Base-by-base conservation (phyloP, 1,284 basidiomycete species). In the Cryptococcus amylolentus region DNA sequence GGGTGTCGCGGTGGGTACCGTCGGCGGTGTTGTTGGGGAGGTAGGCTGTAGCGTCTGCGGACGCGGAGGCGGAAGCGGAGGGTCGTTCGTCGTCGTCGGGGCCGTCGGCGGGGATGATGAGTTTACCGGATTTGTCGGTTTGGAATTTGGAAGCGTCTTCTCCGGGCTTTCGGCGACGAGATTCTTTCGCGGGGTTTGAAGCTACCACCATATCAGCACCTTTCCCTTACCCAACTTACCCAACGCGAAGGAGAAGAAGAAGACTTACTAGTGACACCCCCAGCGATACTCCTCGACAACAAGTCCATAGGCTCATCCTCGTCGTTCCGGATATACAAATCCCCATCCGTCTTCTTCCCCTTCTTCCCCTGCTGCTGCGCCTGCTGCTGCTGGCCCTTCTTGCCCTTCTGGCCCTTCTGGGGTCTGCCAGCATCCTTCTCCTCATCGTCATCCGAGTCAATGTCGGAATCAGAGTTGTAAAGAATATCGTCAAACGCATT, bases 291-390 rank as follows among this genome's bases (percentile, higher is more conserved):
- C 44, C 93, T 88, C 57, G 91, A 86, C 6, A 99, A 80, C 54
- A 99, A 81, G 80, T 99, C 95, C 86, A 97, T 90, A 1, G 96
- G 95, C 65, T 94, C 88, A 68, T 98, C 91, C 56, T 91, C 88
- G 72, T 98, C 95, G 63, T 90, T 80, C 40, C 89, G 84, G 56
- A 98, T 82, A 69, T 79, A 82, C 18, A 79, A 73, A n/a, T 76
- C 68, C 23, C 58, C 66, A 20, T 60, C 56, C 41, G 56, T 49
- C 52, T 63, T 42, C 7, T 39, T 54, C 28, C 45, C 51, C 52
- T 57, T 49, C 27, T 49, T 57, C 51, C 48, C 31, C 18, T n/a
- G 40, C 23, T 48, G 44, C 42, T 51, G 49, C 61, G 47, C 58
- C 57, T 52, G 62, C 43, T 31, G 54, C 47, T 42, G 65, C 61